A percentile compares a stretch with the other conserved stretches of the same genome.
Conservation (phyloP, 805 yeast genomes). For the Gaillardinia entomophila region DNA sequence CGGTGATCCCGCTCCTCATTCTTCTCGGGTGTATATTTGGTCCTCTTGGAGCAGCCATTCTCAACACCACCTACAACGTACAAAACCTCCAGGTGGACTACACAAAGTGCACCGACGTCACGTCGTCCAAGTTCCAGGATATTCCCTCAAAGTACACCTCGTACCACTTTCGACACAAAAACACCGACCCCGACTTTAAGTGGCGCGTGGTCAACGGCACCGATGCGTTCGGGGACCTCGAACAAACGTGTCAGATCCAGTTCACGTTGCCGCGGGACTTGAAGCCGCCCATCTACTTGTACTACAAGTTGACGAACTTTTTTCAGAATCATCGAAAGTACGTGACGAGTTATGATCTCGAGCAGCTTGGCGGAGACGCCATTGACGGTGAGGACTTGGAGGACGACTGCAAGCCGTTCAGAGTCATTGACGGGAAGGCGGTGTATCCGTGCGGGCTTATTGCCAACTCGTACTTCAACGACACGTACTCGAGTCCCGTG, state of each 20-base stretch:
- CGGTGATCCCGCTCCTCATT: constrained; percentile 81
- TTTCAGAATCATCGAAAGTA: constrained; percentile 94
- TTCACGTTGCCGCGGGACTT: constrained; percentile 71
- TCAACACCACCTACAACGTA: constrained; percentile 72
- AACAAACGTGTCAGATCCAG: constrained; percentile 53
- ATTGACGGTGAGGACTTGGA: constrained; percentile 46
- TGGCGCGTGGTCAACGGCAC: constrained; percentile 51
- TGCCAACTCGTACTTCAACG: constrained; percentile 90
- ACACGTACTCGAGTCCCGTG: constrained; percentile 58
- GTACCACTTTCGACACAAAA: constrained; percentile 54
- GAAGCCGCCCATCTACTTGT: constrained; percentile 65
- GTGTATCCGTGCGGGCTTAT: constrained; percentile 92
- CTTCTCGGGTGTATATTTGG: constrained; percentile 74
- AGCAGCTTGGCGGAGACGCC: constrained; percentile 76
- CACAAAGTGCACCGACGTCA: constrained; percentile 52
- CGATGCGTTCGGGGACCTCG: constrained; percentile 31
- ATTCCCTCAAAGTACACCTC: constrained; percentile 58
- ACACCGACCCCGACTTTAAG: constrained; percentile 42
- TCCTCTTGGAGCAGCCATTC: constrained; percentile 83
- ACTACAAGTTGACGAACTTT: constrained; percentile 84
- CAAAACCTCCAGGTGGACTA: constrained; percentile 74
- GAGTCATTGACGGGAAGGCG: constrained; percentile 36
- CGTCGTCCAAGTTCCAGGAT: constrained; percentile 30
- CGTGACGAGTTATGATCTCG: constrained; percentile 76
- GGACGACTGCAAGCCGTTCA: constrained; percentile 31